Base-by-base conservation (phyloP, 176 grass and related monocot genomes). In the Aegilops sharonensis region DNA sequence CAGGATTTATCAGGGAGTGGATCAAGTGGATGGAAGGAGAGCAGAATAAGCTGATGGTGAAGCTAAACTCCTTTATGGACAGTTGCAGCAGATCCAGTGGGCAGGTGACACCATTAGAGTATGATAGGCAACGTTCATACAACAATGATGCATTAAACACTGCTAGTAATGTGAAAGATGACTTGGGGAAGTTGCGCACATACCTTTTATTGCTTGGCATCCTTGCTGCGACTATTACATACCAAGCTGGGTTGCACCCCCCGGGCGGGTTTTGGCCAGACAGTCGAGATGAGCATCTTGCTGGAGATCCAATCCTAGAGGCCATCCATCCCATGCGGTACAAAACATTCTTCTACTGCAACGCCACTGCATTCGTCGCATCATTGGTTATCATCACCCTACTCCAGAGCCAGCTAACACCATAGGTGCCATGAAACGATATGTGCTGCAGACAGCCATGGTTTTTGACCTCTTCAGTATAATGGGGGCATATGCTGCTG, bases 1-100 rank as follows among this genome's bases (percentile, higher is more conserved):
- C 86, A 69, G 13, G 70, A 34, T 59, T 76, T 67, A 32, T 83
- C 34, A 34, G 18, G 15, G n/a, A 75, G 1, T 68, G 9, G 59
- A 83, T 77, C 36, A 20, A 18, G 39, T 88, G 25, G 63, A 59
- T 61, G 65, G 7, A 77, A 24, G 21, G 36, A 47, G 12, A 62
- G 77, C 70, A 72, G 6, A 24, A n/a, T 6, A 36, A 36, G 14
- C 36, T 84, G 73, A 20, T 64, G 34, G 2, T 14, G 20, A 78
- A 83, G 72, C 25, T 84, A 36, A 84, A 84, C 56, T 78, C 87
- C 7, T 70, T 78, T 20, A 4, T 71, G 9, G 57, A 56, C 11
- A 59, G 13, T 34, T 75, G 17, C 29, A 81, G 78, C 30, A 36
- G 10, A 74, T 42, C 21, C 57, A 56, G 9, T 2, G 43, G 64